Evolutionary conservation across 2,329 filamentous ascomycete species (phyloP), one percentile per base, ranked within the genome.

Genomic region (Cladosporium velox): DNA sequence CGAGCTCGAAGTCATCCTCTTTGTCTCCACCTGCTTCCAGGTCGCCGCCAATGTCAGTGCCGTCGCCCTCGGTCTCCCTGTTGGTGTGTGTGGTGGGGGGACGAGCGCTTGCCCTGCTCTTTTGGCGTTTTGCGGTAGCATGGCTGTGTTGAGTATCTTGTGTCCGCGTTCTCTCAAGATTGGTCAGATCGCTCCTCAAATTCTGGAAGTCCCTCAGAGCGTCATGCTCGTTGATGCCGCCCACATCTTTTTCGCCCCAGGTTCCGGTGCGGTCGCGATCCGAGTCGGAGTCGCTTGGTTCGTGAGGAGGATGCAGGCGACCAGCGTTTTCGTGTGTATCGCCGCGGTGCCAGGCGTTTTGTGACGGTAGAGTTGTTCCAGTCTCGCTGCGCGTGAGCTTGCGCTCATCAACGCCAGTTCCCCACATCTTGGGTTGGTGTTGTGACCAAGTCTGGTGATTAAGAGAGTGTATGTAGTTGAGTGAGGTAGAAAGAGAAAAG

Each of bases 1-100:
- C 85, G 1, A 93, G 82, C 67, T 90, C 85, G 69, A 93, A 92
- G 2, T 86, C 87, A 0, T 87, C 85, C 1, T 86, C 76, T 0
- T 74, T 81, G 18, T 85, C 83, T 18, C 85, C 82, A 5, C 77
- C 79, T 75, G 83, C 68, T 73, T 79, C 68, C 75, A 80, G 67
- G 68, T 84, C 61, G 18, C 66, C 71, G 28, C 70, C 69, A 57
- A 67, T 69, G 34, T 70, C 71, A 21, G 67, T 60, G 11, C 57
- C 57, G 30, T 69, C 66, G 52, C 63, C 58, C 58, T 59, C 47
- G 10, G 57, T 68, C 21, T 66, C 59, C 15, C 60, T 63, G 44
- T 49, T 65, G 28, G 68, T 68, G 59, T 65, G 74, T 69, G 78
- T 72, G 6, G 72, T 78, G 2, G 54, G 47, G 54, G 69, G 49